Base-by-base conservation (phyloP, 2,329 filamentous ascomycete species). In the Cryphonectria parasitica region DNA sequence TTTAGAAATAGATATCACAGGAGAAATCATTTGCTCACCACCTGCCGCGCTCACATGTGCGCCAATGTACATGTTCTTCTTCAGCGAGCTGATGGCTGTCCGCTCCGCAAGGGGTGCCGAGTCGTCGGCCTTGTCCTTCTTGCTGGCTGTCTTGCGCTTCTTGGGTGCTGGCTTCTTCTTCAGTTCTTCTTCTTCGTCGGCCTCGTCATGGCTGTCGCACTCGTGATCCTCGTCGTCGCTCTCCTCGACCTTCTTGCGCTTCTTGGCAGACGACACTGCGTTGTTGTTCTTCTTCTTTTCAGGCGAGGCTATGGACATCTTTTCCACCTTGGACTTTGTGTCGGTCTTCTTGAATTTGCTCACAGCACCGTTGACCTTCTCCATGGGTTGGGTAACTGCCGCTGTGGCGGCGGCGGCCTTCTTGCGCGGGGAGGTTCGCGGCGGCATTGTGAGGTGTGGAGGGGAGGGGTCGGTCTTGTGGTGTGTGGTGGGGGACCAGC, bases 31-130 rank as follows among this genome's bases (percentile, higher is more conserved):
- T 19, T 19, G 64, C 85, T 69, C 79, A 92, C 93, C 95, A 83
- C 95, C 95, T 39, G 96, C 94, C 73, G 88, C 90, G 80, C 92
- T 96, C 72, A 98, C 94, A 79, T 99, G 96, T 0, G 96, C 96
- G 22, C 96, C 96, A 69, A 99, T 91, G 77, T 92, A 91, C 87
- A 98, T 92, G 17, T 85, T 80, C 78, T 85, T 87, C 78, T 91
- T 90, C 73, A 95, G 84, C 0, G 89, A 88, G 17, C 81, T 75
- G 41, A 90, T 80, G 5, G 86, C 81, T 0, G 94, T 95, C 49
- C 96, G 88, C 36, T 85, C 83, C 28, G 90, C 91, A 1, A 97
- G 80, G 0, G 92, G 90, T 84, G 89, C 88, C 36, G 75, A 75
- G 68, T 84, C 82, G 39, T 83, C 82, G 34, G 78, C 77, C 63